Conservation (phyloP, 352 stramenopile genomes). For the Globisporangium paddicum region DNA sequence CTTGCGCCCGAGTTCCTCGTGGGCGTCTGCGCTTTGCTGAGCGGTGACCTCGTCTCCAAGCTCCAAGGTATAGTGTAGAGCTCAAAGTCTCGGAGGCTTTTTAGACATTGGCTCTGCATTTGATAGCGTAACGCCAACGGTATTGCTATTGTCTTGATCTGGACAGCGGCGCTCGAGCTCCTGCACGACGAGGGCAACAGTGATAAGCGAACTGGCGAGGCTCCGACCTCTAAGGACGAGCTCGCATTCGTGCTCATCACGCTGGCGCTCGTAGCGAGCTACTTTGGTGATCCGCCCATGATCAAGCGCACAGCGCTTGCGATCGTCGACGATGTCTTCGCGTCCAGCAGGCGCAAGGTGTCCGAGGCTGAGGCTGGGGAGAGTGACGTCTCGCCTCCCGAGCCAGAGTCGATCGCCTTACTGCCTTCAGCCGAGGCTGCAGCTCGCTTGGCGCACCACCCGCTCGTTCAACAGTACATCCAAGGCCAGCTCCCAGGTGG, state of each 20-base stretch:
- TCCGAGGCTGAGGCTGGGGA: background rate
- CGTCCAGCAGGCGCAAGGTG: background rate
- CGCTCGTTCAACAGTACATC: conserved; percentile 41
- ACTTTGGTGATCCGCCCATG: conserved; percentile 51
- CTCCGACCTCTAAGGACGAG: conserved; percentile 12
- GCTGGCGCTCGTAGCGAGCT: conserved; percentile 35
- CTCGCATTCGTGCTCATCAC: conserved; percentile 48
- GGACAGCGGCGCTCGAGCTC: conserved; percentile 10
- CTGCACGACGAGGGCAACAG: conserved; percentile 11
- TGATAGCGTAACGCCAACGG: background rate
- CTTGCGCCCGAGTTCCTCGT: conserved; percentile 40
- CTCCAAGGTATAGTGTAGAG: conserved; percentile 42
- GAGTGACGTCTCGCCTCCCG: background rate
- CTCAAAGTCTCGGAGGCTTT: background rate
- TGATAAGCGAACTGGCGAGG: too few species aligned
- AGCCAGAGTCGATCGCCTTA: conserved; percentile 19
- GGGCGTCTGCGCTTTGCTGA: conserved; percentile 32
- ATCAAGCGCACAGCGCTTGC: conserved; percentile 22
- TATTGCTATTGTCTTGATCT: background rate
- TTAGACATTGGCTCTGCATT: background rate
- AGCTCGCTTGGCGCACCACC: conserved; percentile 24
- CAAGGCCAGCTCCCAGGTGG: conserved; percentile 7
- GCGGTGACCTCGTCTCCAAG: conserved; percentile 33
- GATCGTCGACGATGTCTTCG: conserved; percentile 26
- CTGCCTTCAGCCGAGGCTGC: background rate